Evolutionary conservation across 371 early-diverging fungal genomes (phyloP).

Genomic region (Lichtheimia hyalospora): DNA sequence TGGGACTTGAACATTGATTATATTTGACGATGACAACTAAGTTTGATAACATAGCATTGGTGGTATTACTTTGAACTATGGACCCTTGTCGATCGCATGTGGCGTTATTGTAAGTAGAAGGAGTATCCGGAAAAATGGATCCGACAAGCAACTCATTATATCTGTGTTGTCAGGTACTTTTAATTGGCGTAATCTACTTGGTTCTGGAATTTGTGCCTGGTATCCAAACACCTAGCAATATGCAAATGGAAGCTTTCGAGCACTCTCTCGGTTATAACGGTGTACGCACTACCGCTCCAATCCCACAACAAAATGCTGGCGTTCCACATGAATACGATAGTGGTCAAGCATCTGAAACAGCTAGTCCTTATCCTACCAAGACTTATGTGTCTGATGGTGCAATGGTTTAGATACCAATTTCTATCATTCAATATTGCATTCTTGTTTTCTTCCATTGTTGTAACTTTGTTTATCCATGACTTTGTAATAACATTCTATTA

Average conservation of each 20-base stretch:
- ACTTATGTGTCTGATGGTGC: conserved; percentile 1
- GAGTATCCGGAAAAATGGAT: background rate
- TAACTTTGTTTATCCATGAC: background rate
- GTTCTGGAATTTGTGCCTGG: conserved; percentile 25
- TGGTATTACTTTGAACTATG: conserved; percentile 19
- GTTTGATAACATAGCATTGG: conserved; percentile 13
- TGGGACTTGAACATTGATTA: background rate
- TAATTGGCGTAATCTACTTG: conserved; percentile 17
- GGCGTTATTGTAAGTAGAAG: conserved; percentile 20
- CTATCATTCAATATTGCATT: background rate
- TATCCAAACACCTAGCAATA: conserved; percentile 23
- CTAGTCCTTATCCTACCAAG: background rate
- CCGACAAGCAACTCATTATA: background rate
- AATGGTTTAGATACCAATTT: background rate
- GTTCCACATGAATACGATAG: background rate
- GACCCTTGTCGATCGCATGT: conserved; percentile 16
- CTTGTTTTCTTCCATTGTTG: background rate
- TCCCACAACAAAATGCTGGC: background rate
- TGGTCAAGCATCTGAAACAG: background rate
- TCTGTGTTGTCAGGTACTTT: background rate
- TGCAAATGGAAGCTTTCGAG: conserved; percentile 21
- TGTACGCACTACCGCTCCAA: background rate
- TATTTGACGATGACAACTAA: too few species aligned
- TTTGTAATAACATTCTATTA: background rate
- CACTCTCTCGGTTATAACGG: conserved; percentile 7